Evolutionary conservation across 164 flowering plant genomes (phyloP), one percentile per base, ranked within the genome.

Genomic region (Vitis rupestris): DNA sequence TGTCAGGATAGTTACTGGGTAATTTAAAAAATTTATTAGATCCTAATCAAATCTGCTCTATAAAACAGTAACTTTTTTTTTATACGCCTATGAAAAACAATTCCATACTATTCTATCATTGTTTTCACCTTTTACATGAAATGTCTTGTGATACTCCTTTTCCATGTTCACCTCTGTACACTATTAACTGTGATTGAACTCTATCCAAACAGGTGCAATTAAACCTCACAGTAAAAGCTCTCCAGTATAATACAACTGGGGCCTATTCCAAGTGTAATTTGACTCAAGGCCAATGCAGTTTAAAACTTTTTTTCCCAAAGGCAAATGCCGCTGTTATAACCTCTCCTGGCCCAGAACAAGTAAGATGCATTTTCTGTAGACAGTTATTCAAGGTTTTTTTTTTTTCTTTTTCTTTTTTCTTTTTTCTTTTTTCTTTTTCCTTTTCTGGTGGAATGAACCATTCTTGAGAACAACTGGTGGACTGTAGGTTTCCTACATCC

Each of bases 311-410:
- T 69, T 75, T 85, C 62, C 76, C 80, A 7, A 65, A 59, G n/a
- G 84, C 80, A 72, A 84, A 84, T 76, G 61, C 73, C 15, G 84
- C 82, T 71, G 80, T 87, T 64, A 64, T 87, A 70, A 77, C 83
- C 31, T 73, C 89, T 56, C 83, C 85, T 57, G 78, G 76, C 12
- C 74, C 77, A 37, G 61, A 61, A 61, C 66, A 72, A 79, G 92
- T 84, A 76, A 52, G 10, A 7, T 12, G 9, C 9, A 47, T 30
- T 2, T 30, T 63, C 59, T 29, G 29, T 10, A n/a, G 57, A n/a
- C 14, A 12, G 59, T 31, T 37, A 47, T 13, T 23, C 17, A 14
- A 8, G 14, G 9, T 15, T 14, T 58, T 13, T 9, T 13, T 9
- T 68, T 61, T 17, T 6, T 60, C n/a, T 54, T n/a, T 51, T 44